Evolutionary conservation across 2,329 filamentous ascomycete species (phyloP).

Genomic region (Sclerotinia minor): DNA sequence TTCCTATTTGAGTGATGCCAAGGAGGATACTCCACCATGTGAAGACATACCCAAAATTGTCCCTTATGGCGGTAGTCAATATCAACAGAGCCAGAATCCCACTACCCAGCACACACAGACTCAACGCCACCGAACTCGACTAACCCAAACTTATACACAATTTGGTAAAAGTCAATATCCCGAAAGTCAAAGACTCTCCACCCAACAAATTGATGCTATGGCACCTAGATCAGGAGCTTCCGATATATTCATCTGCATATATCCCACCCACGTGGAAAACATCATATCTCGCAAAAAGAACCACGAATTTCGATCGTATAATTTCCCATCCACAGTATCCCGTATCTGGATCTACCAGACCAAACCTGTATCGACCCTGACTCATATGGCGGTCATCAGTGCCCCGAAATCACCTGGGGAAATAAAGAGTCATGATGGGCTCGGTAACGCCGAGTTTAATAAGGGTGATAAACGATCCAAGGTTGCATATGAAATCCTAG

Average conservation of each 20-base stretch:
- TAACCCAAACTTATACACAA: conserved; percentile 4
- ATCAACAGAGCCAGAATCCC: conserved; percentile 14
- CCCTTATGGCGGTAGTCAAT: conserved; percentile 25
- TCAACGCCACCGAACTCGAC: not conserved
- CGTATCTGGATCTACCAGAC: conserved; percentile 65
- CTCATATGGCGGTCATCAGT: conserved; percentile 60
- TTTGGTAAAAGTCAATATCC: conserved; percentile 33
- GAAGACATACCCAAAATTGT: conserved; percentile 21
- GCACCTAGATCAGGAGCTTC: conserved; percentile 52
- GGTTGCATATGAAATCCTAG: conserved; percentile 52
- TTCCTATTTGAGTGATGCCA: not conserved
- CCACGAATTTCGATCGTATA: conserved; percentile 57
- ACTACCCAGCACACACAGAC: conserved; percentile 13
- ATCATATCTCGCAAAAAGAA: conserved; percentile 54
- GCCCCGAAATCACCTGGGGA: conserved; percentile 50
- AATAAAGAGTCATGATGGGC: conserved; percentile 47
- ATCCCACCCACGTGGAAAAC: conserved; percentile 48
- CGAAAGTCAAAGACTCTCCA: conserved; percentile 54
- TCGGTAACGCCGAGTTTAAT: conserved; percentile 53
- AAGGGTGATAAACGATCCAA: conserved; percentile 23
- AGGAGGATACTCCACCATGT: not conserved
- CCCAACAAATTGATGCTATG: conserved; percentile 51
- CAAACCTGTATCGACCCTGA: conserved; percentile 49
- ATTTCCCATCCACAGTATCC: conserved; percentile 53
- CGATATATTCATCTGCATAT: conserved; percentile 56